Percentiles rank a stretch among this genome's conserved stretches.
Evolutionary conservation across 2,329 filamentous ascomycete species (phyloP).

Genomic region (Diaporthe destruens): DNA sequence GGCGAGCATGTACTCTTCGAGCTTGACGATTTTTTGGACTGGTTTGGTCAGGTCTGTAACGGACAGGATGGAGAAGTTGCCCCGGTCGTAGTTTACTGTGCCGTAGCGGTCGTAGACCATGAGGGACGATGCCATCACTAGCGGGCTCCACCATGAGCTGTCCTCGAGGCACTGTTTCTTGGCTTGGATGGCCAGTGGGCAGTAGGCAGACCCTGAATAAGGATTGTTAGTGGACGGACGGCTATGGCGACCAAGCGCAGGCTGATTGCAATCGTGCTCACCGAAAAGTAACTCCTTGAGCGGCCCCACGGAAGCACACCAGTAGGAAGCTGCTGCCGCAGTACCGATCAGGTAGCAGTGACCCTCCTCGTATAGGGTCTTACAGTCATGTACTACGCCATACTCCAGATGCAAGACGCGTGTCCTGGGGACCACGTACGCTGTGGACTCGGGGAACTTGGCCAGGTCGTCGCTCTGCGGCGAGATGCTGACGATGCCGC

Average conservation of each 20-base stretch:
- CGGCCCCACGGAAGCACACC: conserved; percentile 16
- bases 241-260: no score
- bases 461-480: conserved; percentile 30
- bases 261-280: background rate
- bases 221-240: background rate
- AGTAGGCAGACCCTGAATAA: conserved; percentile 31
- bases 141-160: conserved; percentile 24
- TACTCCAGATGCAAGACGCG: conserved; percentile 35
- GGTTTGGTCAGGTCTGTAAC: conserved; percentile 27
- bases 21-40: conserved; percentile 6
- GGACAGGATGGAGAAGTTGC: conserved; percentile 37
- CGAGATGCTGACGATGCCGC: conserved; percentile 29
- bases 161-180: conserved; percentile 26
- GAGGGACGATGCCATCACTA: conserved; percentile 28
- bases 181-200: conserved; percentile 29
- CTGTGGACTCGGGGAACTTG: conserved; percentile 7
- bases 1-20: conserved; percentile 32
- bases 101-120: conserved; percentile 34
- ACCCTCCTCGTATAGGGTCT: conserved; percentile 20
- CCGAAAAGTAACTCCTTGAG: conserved; percentile 27
- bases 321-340: conserved; percentile 27
- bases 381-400: conserved; percentile 28
- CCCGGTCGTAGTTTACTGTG: conserved; percentile 36
- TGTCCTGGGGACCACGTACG: conserved; percentile 32
- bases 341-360: conserved; percentile 30